phyloP scores from a whole-genome alignment of 352 stramenopile species.

The Phytopythium sindhum region DNA sequence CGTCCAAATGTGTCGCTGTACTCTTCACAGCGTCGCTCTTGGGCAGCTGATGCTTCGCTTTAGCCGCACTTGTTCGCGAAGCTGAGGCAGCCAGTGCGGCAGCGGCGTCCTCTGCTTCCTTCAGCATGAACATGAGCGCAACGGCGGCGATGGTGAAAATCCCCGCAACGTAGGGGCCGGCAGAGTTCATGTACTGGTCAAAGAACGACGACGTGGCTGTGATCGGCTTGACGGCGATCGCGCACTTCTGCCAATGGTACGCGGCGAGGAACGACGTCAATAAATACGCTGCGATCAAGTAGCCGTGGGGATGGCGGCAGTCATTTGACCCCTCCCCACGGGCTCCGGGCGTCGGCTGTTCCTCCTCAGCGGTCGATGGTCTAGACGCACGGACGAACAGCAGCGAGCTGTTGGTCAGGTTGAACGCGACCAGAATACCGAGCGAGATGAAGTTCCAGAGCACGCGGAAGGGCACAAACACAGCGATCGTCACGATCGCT shows the following conservation, averaged over 20 bases:
- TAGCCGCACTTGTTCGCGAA: not conserved
- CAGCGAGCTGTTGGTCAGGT: slow-evolving; percentile 85
- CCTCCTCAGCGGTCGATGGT: not conserved
- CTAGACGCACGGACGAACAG: slow-evolving; percentile 58
- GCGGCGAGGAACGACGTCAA: slow-evolving; percentile 62
- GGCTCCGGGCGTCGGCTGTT: not conserved
- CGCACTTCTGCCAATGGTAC: slow-evolving; percentile 74
- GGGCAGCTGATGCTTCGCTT: not conserved
- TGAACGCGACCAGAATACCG: slow-evolving; percentile 88
- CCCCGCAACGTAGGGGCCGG: slow-evolving; percentile 39
- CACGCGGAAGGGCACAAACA: slow-evolving; percentile 82
- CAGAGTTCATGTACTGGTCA: slow-evolving; percentile 51
- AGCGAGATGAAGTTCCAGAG: slow-evolving; percentile 91
- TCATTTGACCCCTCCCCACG: not conserved
- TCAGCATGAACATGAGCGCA: slow-evolving; percentile 49
- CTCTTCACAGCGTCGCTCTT: not conserved
- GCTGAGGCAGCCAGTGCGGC: not conserved
- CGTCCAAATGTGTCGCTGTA: not conserved
- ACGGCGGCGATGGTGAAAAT: slow-evolving; percentile 53
- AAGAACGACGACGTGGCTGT: slow-evolving; percentile 23
- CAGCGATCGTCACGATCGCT: slow-evolving; percentile 44
- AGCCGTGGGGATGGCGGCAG: slow-evolving; percentile 19
- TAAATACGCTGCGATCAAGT: slow-evolving; percentile 46
- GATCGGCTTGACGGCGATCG: slow-evolving; percentile 35
- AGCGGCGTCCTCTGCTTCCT: slow-evolving; percentile 31